Evolutionary conservation across 1,284 basidiomycete species (phyloP), one percentile per base, ranked within the genome.

Genomic region (Chalciporus piperatoides): DNA sequence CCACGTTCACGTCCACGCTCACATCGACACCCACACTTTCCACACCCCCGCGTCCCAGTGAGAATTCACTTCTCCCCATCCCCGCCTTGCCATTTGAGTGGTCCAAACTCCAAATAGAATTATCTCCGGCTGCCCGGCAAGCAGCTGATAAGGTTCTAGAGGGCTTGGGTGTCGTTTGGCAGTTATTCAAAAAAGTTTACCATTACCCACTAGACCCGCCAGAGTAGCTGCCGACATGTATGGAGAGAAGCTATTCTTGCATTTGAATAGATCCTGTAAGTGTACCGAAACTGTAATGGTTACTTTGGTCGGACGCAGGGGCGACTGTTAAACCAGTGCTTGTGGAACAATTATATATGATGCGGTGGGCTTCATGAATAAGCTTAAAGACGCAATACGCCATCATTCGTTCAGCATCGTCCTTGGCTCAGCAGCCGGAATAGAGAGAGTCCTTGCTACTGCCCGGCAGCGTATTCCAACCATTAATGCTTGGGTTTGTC

Each of bases 161-260:
- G 35, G 68, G 71, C 12, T 54, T 75, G 46, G 70, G 70, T 35
- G 56, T 68, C n/a, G 62, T 79, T 12, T 82, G 79, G 79, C 64
- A 71, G 48, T 51, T 76, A 38, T 60, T 74, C 41, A 68, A 74
- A 56, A 77, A 64, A 65, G 68, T 68, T 33, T 81, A 81, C 57
- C 79, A 82, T 61, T 81, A 82, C 60, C 79, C 80, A 11, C 59
- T 81, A 45, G 73, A 77, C 56, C 78, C 80, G 38, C 73, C 77
- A 24, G 67, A 59, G 62, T 15, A 15, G 25, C 27, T 44, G 10
- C 17, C 23, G 17, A 28, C 25, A 25, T 25, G 43, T 52, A 44
- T 43, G 48, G 30, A 14, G 30, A 14, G 30, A 48, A 41, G 38
- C 32, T 57, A 28, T 45, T 19, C 33, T 42, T 43, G 44, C 14